Percentiles rank a stretch among this genome's conserved stretches.
Conservation (phyloP, 1,139 yeast species). For the Lodderomyces oxycetoniae region DNA sequence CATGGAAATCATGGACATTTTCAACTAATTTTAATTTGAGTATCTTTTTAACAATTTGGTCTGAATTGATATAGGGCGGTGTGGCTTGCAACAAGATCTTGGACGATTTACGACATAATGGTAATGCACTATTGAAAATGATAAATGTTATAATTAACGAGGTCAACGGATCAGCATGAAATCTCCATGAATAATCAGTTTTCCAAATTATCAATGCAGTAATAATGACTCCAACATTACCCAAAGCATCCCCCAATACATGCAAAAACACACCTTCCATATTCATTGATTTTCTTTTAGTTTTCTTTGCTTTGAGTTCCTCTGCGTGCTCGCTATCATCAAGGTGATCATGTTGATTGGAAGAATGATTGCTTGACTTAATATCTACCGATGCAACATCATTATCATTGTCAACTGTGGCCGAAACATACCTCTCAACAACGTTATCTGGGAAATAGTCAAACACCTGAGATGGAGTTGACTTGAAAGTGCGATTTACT, state of each 20-base stretch:
- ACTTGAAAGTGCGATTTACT: constrained; percentile 12
- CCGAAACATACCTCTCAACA: constrained; percentile 26
- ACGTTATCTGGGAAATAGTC: constrained; percentile 40
- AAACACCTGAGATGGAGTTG: constrained; percentile 24
- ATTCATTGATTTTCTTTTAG: constrained; percentile 62
- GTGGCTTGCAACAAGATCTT: constrained; percentile 90
- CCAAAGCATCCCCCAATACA: constrained; percentile 93
- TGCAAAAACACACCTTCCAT: constrained; percentile 97
- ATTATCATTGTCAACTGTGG: neutral
- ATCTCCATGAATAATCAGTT: constrained; percentile 85
- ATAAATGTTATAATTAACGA: constrained; percentile 82
- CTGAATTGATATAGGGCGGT: constrained; percentile 75
- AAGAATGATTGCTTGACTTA: constrained; percentile 1
- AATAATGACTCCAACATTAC: constrained; percentile 87
- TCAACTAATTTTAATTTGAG: constrained; percentile 64
- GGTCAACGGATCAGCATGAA: constrained; percentile 77
- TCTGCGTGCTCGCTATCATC: constrained; percentile 4
- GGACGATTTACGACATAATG: constrained; percentile 81
- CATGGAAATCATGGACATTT: constrained; percentile 91
- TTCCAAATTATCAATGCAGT: constrained; percentile 94
- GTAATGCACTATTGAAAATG: constrained; percentile 87
- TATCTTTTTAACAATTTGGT: constrained; percentile 66
- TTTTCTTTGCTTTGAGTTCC: neutral
- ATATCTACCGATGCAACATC: neutral
- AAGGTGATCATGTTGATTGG: constrained; percentile 15